These are phyloP conservation scores for Sclerotinia glacialis DNA, from an alignment of 2,329 filamentous ascomycete genomes.

Conservation along the genomic window DNA sequence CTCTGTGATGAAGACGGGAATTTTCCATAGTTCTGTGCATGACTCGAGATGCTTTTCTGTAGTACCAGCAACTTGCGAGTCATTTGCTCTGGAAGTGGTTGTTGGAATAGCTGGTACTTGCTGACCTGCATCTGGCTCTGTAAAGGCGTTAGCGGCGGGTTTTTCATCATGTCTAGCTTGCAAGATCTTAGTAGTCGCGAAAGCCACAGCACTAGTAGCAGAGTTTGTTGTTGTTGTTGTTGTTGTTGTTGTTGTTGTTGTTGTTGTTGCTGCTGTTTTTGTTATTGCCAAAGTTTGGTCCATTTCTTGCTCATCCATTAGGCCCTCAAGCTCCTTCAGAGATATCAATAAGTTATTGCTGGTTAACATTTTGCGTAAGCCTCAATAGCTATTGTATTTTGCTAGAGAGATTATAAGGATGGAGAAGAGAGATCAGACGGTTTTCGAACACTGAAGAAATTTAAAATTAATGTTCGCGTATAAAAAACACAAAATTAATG, in stretches of 20 bases:
- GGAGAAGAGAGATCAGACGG: not conserved
- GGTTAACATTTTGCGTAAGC: not conserved
- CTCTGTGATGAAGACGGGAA: not conserved
- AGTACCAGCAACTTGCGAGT: not conserved
- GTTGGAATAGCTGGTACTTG: not conserved
- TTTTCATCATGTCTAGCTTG: not conserved
- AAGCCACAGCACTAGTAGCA: not conserved
- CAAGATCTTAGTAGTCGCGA: not conserved
- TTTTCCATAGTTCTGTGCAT: not conserved
- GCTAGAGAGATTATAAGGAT: not conserved
- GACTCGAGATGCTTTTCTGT: not conserved
- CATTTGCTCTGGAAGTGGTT: not conserved
- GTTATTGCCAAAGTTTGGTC: not conserved
- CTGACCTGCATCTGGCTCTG: not conserved
- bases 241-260: not conserved
- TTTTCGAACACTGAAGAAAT: not conserved
- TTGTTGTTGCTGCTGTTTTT: no score
- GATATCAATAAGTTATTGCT: not conserved
- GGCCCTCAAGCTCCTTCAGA: not conserved
- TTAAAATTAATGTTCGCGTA: not conserved
- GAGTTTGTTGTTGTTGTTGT: not conserved
- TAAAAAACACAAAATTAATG: not conserved
- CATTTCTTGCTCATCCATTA: constrained; percentile 1
- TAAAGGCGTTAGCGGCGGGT: not conserved
- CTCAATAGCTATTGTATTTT: not conserved